A percentile compares a stretch with the other conserved stretches of the same genome.
These are phyloP conservation scores for Tylopilus vinaceipallidus DNA, from an alignment of 768 basidiomycete genomes.

Conservation along the genomic window DNA sequence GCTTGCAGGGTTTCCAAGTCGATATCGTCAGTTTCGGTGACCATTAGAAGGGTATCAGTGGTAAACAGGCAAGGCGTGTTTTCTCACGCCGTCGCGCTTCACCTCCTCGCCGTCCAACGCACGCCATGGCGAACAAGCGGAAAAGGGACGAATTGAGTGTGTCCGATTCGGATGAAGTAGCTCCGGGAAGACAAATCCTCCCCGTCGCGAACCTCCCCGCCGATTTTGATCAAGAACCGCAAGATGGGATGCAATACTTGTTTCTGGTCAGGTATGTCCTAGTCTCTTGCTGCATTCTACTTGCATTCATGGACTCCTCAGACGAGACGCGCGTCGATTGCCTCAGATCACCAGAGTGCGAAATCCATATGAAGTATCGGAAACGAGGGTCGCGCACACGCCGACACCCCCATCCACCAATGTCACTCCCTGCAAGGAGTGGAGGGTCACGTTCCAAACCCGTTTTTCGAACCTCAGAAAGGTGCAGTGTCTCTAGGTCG, in stretches of 20 bases:
- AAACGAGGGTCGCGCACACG: conserved; percentile 22
- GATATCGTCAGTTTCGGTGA: conserved; percentile 53
- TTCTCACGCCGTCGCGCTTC: conserved; percentile 18
- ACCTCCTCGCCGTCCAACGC: not conserved
- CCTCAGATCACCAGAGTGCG: conserved; percentile 62
- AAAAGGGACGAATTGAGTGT: conserved; percentile 50
- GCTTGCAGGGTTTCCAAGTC: conserved; percentile 72
- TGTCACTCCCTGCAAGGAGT: conserved; percentile 61
- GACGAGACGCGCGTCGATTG: conserved; percentile 67
- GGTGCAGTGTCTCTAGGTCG: conserved; percentile 25
- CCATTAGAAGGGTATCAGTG: conserved; percentile 19
- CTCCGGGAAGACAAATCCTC: conserved; percentile 67
- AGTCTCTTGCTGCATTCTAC: not conserved
- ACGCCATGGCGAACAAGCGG: conserved; percentile 44
- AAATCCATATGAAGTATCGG: conserved; percentile 63
- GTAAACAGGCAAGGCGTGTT: not conserved
- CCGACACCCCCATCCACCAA: conserved; percentile 25
- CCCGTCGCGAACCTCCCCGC: conserved; percentile 80
- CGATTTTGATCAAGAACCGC: conserved; percentile 62
- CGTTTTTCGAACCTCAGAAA: conserved; percentile 67
- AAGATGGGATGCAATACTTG: conserved; percentile 76
- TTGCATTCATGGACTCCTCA: conserved; percentile 29
- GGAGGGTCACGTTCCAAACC: conserved; percentile 56
- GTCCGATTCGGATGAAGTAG: conserved; percentile 59
- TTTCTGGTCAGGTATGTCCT: conserved; percentile 70